Evolutionary conservation across 257 asterid species (phyloP).

Genomic region (Plantago major): DNA sequence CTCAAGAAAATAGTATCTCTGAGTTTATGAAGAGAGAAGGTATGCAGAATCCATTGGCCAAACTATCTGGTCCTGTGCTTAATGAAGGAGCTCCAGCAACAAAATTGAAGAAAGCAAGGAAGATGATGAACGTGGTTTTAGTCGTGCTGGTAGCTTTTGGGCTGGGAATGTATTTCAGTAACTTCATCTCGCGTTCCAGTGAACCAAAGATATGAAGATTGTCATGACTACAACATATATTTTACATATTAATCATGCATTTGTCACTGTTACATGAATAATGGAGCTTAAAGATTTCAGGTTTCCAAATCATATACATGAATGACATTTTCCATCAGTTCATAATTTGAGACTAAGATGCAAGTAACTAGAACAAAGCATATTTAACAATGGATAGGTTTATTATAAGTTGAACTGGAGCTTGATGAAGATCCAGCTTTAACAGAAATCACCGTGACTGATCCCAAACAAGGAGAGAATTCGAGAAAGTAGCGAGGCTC

Average conservation of each 20-base stretch:
- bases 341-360: not conserved
- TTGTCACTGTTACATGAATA: conserved; percentile 23
- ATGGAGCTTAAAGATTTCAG: conserved; percentile 10
- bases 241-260: conserved; percentile 6
- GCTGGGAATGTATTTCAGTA: conserved; percentile 36
- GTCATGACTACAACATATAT: not conserved
- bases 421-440: no score
- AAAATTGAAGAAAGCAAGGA: conserved; percentile 40
- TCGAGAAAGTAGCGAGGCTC: no score
- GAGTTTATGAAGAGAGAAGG: conserved; percentile 10
- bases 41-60: not conserved
- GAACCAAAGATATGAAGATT: conserved; percentile 19
- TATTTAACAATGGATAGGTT: no score
- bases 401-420: no score
- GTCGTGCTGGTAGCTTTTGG: conserved; percentile 34
- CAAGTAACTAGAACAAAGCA: no score
- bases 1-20: not conserved
- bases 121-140: conserved; percentile 27
- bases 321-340: no score
- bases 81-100: conserved; percentile 26
- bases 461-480: no score
- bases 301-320: not conserved
- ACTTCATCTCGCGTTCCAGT: conserved; percentile 26
- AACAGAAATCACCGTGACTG: no score
- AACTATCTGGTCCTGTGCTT: conserved; percentile 16